These are phyloP conservation scores for Aspergillus baeticus DNA, from an alignment of 495 filamentous ascomycete genomes.

Conservation along the genomic window DNA sequence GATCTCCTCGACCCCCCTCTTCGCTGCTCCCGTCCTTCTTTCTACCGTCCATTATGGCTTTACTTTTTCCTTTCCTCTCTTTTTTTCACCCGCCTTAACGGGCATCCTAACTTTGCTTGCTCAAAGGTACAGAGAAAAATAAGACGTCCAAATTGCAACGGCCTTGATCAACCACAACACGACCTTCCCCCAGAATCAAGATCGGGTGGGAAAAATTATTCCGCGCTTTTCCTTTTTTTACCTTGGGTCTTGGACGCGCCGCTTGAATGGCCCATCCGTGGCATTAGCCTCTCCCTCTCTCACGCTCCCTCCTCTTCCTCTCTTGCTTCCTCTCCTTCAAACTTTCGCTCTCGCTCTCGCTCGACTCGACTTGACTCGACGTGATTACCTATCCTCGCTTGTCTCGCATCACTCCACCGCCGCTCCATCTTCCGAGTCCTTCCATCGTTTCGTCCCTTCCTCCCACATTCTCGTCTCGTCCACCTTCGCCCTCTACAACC, in stretches of 20 bases:
- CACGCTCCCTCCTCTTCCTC: constrained; percentile 16
- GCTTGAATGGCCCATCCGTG: constrained; percentile 29
- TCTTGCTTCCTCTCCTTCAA: constrained; percentile 16
- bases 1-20: constrained; percentile 7
- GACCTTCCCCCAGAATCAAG: constrained; percentile 17
- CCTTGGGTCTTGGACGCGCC: constrained; percentile 30
- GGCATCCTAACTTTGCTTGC: neutral
- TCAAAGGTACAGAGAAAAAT: neutral
- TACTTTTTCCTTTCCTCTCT: neutral
- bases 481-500: constrained; percentile 28
- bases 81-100: neutral
- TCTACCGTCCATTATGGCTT: constrained; percentile 10
- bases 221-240: constrained; percentile 34
- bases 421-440: neutral
- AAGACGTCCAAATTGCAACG: neutral
- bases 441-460: constrained; percentile 10
- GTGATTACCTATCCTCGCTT: constrained; percentile 22
- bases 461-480: constrained; percentile 23
- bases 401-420: constrained; percentile 17
- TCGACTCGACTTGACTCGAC: constrained; percentile 14
- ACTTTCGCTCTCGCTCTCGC: constrained; percentile 18
- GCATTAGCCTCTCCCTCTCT: constrained; percentile 27
- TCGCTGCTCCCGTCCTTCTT: neutral
- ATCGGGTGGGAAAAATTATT: constrained; percentile 29
- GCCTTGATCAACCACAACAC: neutral